These are phyloP conservation scores for Curvularia sp. DNA, from an alignment of 2,329 filamentous ascomycete species.

Conservation along the genomic window DNA sequence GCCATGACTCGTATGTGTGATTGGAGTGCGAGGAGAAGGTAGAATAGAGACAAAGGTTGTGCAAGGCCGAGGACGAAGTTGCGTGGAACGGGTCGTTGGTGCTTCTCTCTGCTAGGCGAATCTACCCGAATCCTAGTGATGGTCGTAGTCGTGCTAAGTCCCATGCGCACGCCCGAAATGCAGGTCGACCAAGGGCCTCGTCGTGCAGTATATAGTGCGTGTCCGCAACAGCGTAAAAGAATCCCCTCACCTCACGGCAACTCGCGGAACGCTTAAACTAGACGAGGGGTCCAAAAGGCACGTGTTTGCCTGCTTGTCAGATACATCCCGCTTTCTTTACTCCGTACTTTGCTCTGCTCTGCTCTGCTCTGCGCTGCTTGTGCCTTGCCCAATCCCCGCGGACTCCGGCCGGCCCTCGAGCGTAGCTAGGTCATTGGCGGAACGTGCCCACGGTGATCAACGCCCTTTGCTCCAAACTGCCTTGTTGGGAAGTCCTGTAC, in stretches of 20 bases:
- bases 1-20: constrained; percentile 17
- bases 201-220: no score
- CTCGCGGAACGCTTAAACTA: no score
- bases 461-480: constrained; percentile 6
- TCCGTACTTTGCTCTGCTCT: no score
- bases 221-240: neutral
- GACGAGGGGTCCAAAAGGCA: neutral
- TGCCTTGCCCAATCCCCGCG: neutral
- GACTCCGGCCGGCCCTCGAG: neutral
- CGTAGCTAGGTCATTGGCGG: constrained; percentile 16
- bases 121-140: neutral
- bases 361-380: neutral
- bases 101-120: neutral
- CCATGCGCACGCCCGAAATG: neutral
- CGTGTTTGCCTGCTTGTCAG: no score
- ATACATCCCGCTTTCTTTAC: no score
- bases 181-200: no score
- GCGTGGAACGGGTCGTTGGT: neutral
- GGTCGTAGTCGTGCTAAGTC: neutral
- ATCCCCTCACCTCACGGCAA: no score
- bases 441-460: constrained; percentile 22
- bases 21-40: constrained; percentile 1
- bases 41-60: no score
- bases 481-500: constrained; percentile 15
- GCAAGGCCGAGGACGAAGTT: no score